Evolutionary conservation across 306 rosid species (phyloP), one percentile per base, ranked within the genome.

Genomic region (Rubus idaeus): DNA sequence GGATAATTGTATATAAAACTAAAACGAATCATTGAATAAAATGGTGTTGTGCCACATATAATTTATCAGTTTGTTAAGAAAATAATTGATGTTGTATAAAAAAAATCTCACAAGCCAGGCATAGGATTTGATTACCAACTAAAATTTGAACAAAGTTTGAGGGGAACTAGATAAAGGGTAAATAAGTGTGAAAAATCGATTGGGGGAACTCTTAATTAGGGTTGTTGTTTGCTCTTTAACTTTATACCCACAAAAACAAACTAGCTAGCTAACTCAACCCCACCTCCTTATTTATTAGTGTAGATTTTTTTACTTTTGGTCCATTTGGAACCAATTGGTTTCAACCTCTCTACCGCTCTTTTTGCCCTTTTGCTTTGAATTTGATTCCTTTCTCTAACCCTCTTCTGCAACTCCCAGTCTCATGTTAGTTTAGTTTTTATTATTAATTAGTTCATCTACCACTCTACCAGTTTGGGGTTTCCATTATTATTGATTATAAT

Each of bases 301-400:
- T 62, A 6, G 5, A 11, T 35, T 35, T 13, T 35, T 62, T 2
- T 35, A 2, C 45, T 5, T 63, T 37, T 63, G 68, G 68, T 37
- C 68, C 45, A 63, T 63, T 57, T 41, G 42, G 71, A 75, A 74
- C 85, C 78, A 75, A 76, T 85, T 79, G 77, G 82, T 89, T 89
- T 50, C 91, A 89, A 84, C 91, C 80, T 84, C 84, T 87, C 78
- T 62, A 73, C 41, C 72, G 44, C 73, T 44, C 42, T 0, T 65
- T 56, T 71, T 46, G 57, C 77, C 8, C 70, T 55, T 78, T 78
- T 26, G 20, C 50, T 78, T 47, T 75, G 70, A 75, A 75, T 40
- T 78, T 57, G 73, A 71, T 78, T 72, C 80, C 77, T 67, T 70
- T 50, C 74, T 70, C 80, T 67, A 77, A 73, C 87, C 86, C 87